Evolutionary conservation across 2,329 filamentous ascomycete species (phyloP), one percentile per base, ranked within the genome.

Genomic region (Phoma herbarum): DNA sequence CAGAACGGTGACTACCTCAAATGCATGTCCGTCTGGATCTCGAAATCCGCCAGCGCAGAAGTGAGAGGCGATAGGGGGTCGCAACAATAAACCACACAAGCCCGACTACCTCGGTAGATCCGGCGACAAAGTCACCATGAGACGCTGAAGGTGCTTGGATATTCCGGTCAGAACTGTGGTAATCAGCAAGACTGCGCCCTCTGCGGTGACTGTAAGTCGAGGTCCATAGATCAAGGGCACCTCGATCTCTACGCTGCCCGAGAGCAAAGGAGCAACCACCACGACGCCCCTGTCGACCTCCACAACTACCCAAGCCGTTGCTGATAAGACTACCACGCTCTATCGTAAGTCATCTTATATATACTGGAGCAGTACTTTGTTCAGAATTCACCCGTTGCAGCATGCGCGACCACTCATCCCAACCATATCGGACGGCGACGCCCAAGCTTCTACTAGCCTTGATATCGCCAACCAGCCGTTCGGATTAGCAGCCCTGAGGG

Each of bases 1-100:
- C 29, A 52, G 50, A 28, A 52, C 50, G 2, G 41, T 35, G 3
- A 23, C 50, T 4, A 33, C 11, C 25, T 28, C 35, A 16, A 42
- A 31, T 18, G 28, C 41, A 3, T 45, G 37, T n/a, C 31, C 45
- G 12, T 52, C 45, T 22, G 22, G n/a, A n/a, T 23, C 41, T 37
- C 41, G 42, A 16, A 52, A 45, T 22, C 29, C 50, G 8, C 50
- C 41, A 22, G 28, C n/a, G 22, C 50, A 29, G 14, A 52, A 45
- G 23, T 41, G 41, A 16, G 29, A 37, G 4, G 4, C 22, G 1
- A 44, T 37, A 14, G 28, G n/a, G 11, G 16, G 25, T 44, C 41
- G 49, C n/a, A 28, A 44, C 3, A 20, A 16, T 16, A n/a, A 37
- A 22, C 23, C n/a, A 4, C 16, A 39, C 6, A 52, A 29, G 41